phyloP scores from a whole-genome alignment of 352 stramenopile genomes.

The Globisporangium ultimum region DNA sequence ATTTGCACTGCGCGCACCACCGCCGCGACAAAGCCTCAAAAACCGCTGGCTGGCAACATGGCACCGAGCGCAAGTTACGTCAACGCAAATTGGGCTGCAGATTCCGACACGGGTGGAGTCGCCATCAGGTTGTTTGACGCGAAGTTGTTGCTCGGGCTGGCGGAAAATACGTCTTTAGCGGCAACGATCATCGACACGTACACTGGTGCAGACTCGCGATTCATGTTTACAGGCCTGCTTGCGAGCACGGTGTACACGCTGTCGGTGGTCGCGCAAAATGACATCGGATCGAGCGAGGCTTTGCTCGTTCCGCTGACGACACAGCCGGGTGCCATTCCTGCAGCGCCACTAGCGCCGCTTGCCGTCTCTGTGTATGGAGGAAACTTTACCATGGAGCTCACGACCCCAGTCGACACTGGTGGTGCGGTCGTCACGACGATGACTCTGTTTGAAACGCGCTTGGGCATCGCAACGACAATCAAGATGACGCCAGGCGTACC shows the following conservation, averaged over 20 bases:
- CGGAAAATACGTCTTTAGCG: not conserved
- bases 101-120: conserved; percentile 43
- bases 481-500: conserved; percentile 6
- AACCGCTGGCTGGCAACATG: conserved; percentile 13
- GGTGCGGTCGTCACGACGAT: conserved; percentile 30
- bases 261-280: conserved; percentile 28
- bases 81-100: conserved; percentile 29
- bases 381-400: conserved; percentile 54
- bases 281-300: conserved; percentile 24
- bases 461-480: conserved; percentile 20
- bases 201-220: conserved; percentile 15
- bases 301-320: conserved; percentile 25
- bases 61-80: conserved; percentile 31
- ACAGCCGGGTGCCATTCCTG: conserved; percentile 14
- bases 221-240: conserved; percentile 34
- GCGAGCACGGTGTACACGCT: conserved; percentile 32
- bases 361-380: conserved; percentile 43
- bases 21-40: conserved; percentile 31
- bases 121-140: conserved; percentile 34
- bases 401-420: conserved; percentile 34
- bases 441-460: conserved; percentile 37
- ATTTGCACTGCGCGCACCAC: conserved; percentile 29
- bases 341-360: conserved; percentile 15
- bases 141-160: conserved; percentile 17
- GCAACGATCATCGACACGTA: conserved; percentile 16